phyloP scores from a whole-genome alignment of 345 rosid genomes.

The Heritiera littoralis region DNA sequence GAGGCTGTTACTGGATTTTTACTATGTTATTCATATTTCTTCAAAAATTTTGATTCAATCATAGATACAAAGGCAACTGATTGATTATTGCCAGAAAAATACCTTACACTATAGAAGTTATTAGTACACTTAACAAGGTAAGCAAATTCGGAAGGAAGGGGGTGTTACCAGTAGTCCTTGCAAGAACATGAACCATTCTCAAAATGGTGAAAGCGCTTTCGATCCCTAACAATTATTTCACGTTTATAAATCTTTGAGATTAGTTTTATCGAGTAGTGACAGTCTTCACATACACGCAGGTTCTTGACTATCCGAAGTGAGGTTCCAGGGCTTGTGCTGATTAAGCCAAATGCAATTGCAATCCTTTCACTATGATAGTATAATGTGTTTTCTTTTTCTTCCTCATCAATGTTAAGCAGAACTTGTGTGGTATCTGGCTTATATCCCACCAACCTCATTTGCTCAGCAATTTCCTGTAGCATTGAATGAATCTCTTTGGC shows the following conservation, averaged over 20 bases:
- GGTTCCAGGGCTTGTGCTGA: constrained; percentile 50
- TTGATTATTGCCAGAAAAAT: background rate
- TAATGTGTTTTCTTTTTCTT: constrained; percentile 51
- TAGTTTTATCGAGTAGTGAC: constrained; percentile 65
- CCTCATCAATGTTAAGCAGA: constrained; percentile 55
- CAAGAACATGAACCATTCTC: constrained; percentile 45
- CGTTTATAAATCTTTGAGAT: constrained; percentile 59
- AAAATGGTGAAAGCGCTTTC: constrained; percentile 75
- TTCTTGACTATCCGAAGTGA: constrained; percentile 62
- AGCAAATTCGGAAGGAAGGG: background rate
- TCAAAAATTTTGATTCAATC: constrained; percentile 22
- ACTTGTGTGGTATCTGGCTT: constrained; percentile 56
- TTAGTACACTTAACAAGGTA: background rate
- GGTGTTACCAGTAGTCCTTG: constrained; percentile 17
- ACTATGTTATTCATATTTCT: background rate
- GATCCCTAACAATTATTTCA: constrained; percentile 54
- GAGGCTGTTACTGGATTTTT: background rate
- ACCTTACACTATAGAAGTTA: background rate
- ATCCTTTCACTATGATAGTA: constrained; percentile 74
- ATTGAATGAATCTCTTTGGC: constrained; percentile 49
- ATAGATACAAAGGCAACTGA: background rate
- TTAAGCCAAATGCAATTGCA: constrained; percentile 62
- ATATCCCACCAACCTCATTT: constrained; percentile 48
- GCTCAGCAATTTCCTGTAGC: constrained; percentile 48
- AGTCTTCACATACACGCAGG: constrained; percentile 67